Conservation (phyloP, 768 basidiomycete species). For the Heimioporus sp. region DNA sequence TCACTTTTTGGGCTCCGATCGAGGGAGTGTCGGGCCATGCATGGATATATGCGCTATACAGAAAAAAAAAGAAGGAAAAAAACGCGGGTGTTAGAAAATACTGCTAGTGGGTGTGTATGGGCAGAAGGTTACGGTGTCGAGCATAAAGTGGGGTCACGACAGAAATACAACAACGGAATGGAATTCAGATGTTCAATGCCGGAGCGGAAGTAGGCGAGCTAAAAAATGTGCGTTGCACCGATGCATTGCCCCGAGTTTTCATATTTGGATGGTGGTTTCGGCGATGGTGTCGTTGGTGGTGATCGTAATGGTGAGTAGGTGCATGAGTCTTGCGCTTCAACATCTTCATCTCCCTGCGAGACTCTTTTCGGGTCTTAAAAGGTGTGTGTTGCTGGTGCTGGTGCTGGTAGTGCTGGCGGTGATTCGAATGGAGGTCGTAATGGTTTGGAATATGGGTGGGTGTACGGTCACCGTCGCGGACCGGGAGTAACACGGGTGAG, state of each 20-base stretch:
- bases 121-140: conserved; percentile 1
- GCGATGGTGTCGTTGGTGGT: conserved; percentile 48
- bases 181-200: conserved; percentile 25
- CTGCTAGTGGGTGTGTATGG: conserved; percentile 11
- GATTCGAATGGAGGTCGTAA: conserved; percentile 35
- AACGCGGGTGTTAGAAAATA: conserved; percentile 5
- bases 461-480: conserved; percentile 55
- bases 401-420: conserved; percentile 27
- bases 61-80: not conserved
- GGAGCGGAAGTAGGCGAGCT: conserved; percentile 34
- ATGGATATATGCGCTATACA: conserved; percentile 27
- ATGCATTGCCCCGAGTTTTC: conserved; percentile 54
- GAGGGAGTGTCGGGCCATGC: conserved; percentile 11
- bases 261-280: conserved; percentile 63
- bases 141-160: conserved; percentile 1
- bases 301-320: conserved; percentile 39
- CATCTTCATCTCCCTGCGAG: conserved; percentile 64
- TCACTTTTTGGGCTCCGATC: conserved; percentile 3
- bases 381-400: conserved; percentile 31
- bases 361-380: conserved; percentile 61
- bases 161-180: conserved; percentile 21
- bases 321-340: conserved; percentile 58
- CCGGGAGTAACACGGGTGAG: conserved; percentile 52
- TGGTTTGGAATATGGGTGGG: conserved; percentile 41
- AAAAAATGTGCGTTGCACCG: conserved; percentile 49